phyloP scores from a whole-genome alignment of 768 basidiomycete species.

The Multifurca ochricompacta region DNA sequence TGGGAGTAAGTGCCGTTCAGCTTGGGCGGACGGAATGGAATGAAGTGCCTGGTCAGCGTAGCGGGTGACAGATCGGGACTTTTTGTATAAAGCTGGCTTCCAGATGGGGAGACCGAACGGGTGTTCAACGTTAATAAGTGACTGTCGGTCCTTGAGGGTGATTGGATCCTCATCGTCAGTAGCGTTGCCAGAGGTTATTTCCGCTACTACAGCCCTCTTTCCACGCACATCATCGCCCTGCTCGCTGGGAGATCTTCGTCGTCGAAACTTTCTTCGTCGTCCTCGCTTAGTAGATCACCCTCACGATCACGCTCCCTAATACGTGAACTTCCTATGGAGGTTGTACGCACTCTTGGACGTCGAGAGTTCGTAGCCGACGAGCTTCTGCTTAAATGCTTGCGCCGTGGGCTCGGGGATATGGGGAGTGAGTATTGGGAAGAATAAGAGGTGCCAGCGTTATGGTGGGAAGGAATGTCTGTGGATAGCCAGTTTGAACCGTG shows the following conservation, averaged over 20 bases:
- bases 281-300: slow-evolving; percentile 17
- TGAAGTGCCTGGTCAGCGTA: slow-evolving; percentile 94
- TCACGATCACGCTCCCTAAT: slow-evolving; percentile 36
- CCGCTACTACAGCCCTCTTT: slow-evolving; percentile 29
- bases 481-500: slow-evolving; percentile 53
- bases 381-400: slow-evolving; percentile 38
- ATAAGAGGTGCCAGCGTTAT: slow-evolving; percentile 64
- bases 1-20: slow-evolving; percentile 85
- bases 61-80: slow-evolving; percentile 91
- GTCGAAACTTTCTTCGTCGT: slow-evolving; percentile 27
- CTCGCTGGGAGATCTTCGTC: slow-evolving; percentile 30
- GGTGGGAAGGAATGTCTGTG: slow-evolving; percentile 52
- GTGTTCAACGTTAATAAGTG: slow-evolving; percentile 97
- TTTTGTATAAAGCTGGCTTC: slow-evolving; percentile 99
- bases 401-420: slow-evolving; percentile 40
- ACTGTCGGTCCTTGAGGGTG: slow-evolving; percentile 92
- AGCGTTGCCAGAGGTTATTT: slow-evolving; percentile 31
- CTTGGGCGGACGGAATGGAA: slow-evolving; percentile 84
- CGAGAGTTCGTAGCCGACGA: slow-evolving; percentile 45
- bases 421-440: slow-evolving; percentile 37
- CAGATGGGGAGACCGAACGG: slow-evolving; percentile 99
- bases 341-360: slow-evolving; percentile 39
- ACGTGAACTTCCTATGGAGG: slow-evolving; percentile 53
- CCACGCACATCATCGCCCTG: slow-evolving; percentile 32
- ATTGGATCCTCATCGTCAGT: slow-evolving; percentile 73